Evolutionary conservation across 306 rosid species (phyloP).

Genomic region (Pueraria montana): DNA sequence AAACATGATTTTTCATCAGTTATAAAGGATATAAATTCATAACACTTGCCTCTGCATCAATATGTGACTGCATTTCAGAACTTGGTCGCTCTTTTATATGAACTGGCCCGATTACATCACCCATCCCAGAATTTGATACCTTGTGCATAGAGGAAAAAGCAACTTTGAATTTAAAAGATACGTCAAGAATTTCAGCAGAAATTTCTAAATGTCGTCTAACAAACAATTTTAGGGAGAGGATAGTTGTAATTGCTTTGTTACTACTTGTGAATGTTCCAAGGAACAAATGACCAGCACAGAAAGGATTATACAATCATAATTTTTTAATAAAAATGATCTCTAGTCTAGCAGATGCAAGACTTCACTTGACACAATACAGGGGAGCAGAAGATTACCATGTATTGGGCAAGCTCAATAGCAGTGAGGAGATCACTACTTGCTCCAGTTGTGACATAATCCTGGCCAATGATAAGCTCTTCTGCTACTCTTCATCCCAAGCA

Average conservation of each 20-base stretch:
- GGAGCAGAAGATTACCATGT: slow-evolving; percentile 73
- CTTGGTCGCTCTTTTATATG: slow-evolving; percentile 95
- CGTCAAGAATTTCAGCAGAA: slow-evolving; percentile 6
- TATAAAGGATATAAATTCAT: slow-evolving; percentile 30
- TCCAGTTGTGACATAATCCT: slow-evolving; percentile 90
- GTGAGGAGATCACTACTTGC: slow-evolving; percentile 96
- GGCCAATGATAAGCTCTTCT: slow-evolving; percentile 94
- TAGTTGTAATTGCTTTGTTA: slow-evolving; percentile 2
- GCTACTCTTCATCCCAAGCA: slow-evolving; percentile 99
- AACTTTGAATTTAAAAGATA: slow-evolving; percentile 31
- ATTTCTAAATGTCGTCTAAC: background rate
- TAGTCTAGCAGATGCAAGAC: slow-evolving; percentile 27
- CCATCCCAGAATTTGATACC: slow-evolving; percentile 98
- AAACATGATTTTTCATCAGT: slow-evolving; percentile 6
- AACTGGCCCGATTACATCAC: slow-evolving; percentile 91
- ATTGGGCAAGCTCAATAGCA: slow-evolving; percentile 97
- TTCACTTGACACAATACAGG: slow-evolving; percentile 4
- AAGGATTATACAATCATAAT: slow-evolving; percentile 21
- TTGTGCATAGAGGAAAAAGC: slow-evolving; percentile 33
- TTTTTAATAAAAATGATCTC: background rate
- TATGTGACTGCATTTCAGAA: slow-evolving; percentile 94
- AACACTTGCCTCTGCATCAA: slow-evolving; percentile 91
- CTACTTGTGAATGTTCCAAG: background rate
- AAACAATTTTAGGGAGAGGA: slow-evolving; percentile 4
- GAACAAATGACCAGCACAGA: background rate